Percentiles rank a stretch among this genome's conserved stretches.
Conservation (phyloP, 306 rosid species). For the Arachis stenosperma region DNA sequence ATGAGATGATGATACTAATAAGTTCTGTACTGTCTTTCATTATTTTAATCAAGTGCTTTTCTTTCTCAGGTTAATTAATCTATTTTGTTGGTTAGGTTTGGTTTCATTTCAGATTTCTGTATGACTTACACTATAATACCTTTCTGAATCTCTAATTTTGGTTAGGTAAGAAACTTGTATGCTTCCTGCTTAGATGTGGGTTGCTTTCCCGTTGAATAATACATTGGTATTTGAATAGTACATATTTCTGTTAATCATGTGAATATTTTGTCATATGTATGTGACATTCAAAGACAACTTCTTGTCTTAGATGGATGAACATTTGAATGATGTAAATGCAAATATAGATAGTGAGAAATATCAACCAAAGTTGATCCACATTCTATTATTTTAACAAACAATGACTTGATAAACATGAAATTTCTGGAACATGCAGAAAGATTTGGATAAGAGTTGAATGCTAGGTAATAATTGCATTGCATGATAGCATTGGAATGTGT, state of each 20-base stretch:
- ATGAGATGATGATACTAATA: constrained; percentile 3
- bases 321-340: background rate
- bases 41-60: background rate
- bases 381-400: background rate
- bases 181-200: constrained; percentile 2
- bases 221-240: background rate
- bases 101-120: constrained; percentile 24
- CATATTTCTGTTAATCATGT: background rate
- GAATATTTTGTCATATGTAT: background rate
- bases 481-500: constrained; percentile 5
- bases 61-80: constrained; percentile 6
- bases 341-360: background rate
- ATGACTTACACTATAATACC: background rate
- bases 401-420: background rate
- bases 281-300: constrained; percentile 15
- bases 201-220: background rate
- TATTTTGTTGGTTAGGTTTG: constrained; percentile 17
- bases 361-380: background rate
- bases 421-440: constrained; percentile 50
- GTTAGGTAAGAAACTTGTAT: constrained; percentile 14
- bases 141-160: constrained; percentile 10
- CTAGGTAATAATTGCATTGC: background rate
- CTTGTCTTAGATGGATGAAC: background rate
- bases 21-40: constrained; percentile 40
- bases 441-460: constrained; percentile 61